Percentiles rank a stretch among this genome's conserved stretches.
Evolutionary conservation across 139 green algal genomes (phyloP).

Genomic region (Edaphochlamys debaryana): DNA sequence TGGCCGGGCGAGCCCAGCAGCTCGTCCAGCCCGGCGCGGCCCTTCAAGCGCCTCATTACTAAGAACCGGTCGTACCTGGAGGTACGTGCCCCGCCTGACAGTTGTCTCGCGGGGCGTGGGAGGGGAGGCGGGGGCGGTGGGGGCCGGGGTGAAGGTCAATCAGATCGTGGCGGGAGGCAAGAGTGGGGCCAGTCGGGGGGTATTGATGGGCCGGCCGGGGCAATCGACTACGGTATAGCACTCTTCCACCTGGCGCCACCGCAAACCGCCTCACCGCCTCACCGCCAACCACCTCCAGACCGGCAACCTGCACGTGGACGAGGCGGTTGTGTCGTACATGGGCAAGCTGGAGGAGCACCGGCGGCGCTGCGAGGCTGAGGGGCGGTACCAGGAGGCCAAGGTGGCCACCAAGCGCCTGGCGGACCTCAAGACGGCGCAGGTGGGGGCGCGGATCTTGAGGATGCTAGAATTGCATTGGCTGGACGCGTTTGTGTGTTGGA

Average conservation of each 20-base stretch:
- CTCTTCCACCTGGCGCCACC: too few relatives aligned
- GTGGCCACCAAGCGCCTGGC: slow-evolving; percentile 42
- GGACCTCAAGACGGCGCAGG: slow-evolving; percentile 52
- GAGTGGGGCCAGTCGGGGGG: too few relatives aligned
- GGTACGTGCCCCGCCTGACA: not conserved
- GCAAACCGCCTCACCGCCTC: too few relatives aligned
- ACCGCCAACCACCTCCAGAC: not conserved
- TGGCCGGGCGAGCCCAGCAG: not conserved
- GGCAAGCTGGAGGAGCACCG: slow-evolving; percentile 58
- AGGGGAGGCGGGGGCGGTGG: too few relatives aligned
- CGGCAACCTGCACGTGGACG: slow-evolving; percentile 49
- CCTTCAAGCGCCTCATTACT: slow-evolving; percentile 17
- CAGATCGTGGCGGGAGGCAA: too few relatives aligned
- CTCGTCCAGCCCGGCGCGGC: not conserved
- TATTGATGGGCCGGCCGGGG: too few relatives aligned
- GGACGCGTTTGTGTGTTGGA: not conserved
- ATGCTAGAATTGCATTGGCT: not conserved
- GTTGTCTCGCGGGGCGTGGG: not conserved
- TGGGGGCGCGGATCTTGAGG: too few relatives aligned
- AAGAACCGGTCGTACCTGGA: slow-evolving; percentile 41
- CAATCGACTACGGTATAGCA: too few relatives aligned
- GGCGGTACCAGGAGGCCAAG: slow-evolving; percentile 57
- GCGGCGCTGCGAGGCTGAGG: slow-evolving; percentile 45
- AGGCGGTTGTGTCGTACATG: slow-evolving; percentile 59
- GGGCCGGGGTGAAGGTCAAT: not conserved